Evolutionary conservation across 345 rosid genomes (phyloP), one percentile per base, ranked within the genome.

Genomic region (Balakata baccata): DNA sequence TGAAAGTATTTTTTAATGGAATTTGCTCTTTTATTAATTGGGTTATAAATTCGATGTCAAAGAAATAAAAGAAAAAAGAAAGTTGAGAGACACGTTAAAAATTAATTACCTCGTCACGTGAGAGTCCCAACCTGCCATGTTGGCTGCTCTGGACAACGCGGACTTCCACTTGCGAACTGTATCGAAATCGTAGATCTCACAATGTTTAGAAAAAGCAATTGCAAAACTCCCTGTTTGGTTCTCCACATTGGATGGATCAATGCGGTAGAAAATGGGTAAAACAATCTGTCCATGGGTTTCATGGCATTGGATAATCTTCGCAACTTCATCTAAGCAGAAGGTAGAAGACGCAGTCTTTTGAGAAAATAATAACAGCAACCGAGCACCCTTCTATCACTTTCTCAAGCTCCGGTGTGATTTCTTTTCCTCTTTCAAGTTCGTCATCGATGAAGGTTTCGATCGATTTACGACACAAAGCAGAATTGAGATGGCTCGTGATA

Each of bases 51-150:
- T n/a, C n/a, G n/a, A n/a, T n/a, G n/a, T n/a, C n/a, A n/a, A n/a
- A n/a, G n/a, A n/a, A n/a, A n/a, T n/a, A n/a, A n/a, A n/a, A n/a
- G n/a, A n/a, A n/a, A n/a, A n/a, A n/a, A n/a, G n/a, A n/a, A n/a
- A n/a, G n/a, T n/a, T n/a, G n/a, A n/a, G n/a, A n/a, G n/a, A n/a
- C n/a, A 43, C 8, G 46, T 43, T 43, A 4, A 9, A 43, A 43
- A 43, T 43, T 43, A 59, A 12, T 46, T 67, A 75, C 78, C 73
- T 49, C 8, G 25, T 68, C 41, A 47, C 45, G 6, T 37, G 3
- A 11, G 68, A 68, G 64, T 68, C 73, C 73, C 49, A 68, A 7
- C 78, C 78, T 20, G 62, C n/a, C 14, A 75, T 43, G 68, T 39
- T 34, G 5, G 57, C 68, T 14, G 51, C 66, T 60, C 59, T 58